A percentile compares a stretch with the other conserved stretches of the same genome.
Conservation (phyloP, 1,284 basidiomycete species). For the Ganoderma resinaceum region DNA sequence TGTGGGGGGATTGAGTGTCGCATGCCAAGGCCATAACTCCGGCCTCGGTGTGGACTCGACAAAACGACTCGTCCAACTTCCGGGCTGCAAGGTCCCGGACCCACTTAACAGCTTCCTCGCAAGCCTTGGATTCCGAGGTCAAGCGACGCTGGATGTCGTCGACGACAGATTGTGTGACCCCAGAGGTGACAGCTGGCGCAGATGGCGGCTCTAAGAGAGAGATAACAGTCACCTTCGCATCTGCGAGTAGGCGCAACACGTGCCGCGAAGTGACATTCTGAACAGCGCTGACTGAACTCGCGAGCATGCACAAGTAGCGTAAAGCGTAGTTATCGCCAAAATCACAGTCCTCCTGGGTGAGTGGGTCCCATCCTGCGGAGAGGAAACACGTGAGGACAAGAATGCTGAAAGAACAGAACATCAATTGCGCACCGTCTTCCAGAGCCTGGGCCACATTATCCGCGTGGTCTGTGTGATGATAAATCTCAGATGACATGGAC, state of each 20-base stretch:
- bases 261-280: neutral
- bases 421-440: no score
- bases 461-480: no score
- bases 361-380: neutral
- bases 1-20: neutral
- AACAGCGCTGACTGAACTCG: neutral
- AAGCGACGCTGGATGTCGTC: neutral
- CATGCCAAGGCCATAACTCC: neutral
- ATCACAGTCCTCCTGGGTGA: neutral
- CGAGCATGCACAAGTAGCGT: neutral
- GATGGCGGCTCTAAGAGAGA: neutral
- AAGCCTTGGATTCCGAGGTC: neutral
- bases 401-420: no score
- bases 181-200: neutral
- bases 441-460: no score
- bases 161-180: neutral
- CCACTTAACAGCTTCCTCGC: neutral
- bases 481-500: no score
- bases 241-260: neutral
- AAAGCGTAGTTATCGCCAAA: neutral
- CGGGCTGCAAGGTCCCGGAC: neutral
- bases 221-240: neutral
- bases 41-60: neutral
- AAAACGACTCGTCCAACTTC: neutral
- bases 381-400: neutral